phyloP scores from a whole-genome alignment of 2,329 filamentous ascomycete genomes.

The Colletotrichum tabaci region DNA sequence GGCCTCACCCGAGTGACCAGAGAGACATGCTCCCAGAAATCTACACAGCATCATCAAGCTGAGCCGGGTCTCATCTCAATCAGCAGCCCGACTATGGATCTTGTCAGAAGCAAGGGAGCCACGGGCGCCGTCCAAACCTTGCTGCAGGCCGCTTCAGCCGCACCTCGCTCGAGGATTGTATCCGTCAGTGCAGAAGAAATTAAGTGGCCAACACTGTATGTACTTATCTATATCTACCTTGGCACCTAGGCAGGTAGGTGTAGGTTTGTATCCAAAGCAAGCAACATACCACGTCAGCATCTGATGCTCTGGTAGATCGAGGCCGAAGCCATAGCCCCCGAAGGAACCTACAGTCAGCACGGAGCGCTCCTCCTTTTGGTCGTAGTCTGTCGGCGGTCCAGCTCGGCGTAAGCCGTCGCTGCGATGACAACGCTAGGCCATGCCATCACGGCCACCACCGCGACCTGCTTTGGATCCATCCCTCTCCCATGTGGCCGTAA shows the following conservation, averaged over 20 bases:
- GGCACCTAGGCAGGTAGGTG: no score
- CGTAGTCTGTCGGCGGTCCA: neutral
- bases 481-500: conserved; percentile 23
- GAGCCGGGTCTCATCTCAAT: neutral
- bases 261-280: neutral
- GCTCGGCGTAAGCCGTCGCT: conserved; percentile 23
- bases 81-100: no score
- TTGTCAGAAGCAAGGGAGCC: no score
- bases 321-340: neutral
- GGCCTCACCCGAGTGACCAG: no score
- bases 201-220: neutral
- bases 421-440: conserved; percentile 18
- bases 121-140: neutral
- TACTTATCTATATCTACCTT: no score
- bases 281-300: neutral
- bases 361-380: neutral
- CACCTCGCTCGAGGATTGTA: neutral
- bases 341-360: conserved; percentile 10
- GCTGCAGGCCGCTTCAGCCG: conserved; percentile 4
- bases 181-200: neutral
- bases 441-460: conserved; percentile 10
- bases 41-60: neutral
- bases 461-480: neutral
- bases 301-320: no score
- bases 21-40: no score